Conservation (phyloP, 768 basidiomycete genomes). For the Boletus eberwhitei region DNA sequence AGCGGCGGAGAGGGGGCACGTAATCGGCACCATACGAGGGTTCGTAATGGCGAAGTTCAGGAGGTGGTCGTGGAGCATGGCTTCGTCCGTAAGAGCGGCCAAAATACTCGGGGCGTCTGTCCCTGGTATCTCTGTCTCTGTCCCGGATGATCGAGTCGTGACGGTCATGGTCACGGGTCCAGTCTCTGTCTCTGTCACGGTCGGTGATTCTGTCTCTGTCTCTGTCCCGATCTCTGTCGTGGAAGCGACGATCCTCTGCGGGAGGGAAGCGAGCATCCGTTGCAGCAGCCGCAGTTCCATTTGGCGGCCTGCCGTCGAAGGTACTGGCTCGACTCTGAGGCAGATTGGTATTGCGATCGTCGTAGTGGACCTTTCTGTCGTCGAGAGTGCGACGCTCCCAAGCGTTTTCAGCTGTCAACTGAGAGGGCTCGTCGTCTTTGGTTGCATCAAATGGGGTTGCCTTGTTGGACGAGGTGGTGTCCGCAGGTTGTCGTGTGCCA, state of each 20-base stretch:
- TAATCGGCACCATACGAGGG: constrained; percentile 37
- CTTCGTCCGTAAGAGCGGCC: constrained; percentile 39
- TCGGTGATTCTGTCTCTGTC: constrained; percentile 33
- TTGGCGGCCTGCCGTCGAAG: constrained; percentile 11
- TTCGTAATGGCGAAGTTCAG: constrained; percentile 49
- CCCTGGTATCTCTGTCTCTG: constrained; percentile 32
- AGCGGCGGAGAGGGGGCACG: constrained; percentile 33
- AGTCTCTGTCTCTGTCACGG: constrained; percentile 31
- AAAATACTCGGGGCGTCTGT: constrained; percentile 38
- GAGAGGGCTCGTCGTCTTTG: constrained; percentile 32
- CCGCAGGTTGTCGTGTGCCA: constrained; percentile 21
- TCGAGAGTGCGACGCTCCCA: constrained; percentile 32
- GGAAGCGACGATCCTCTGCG: constrained; percentile 30
- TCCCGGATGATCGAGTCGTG: constrained; percentile 25
- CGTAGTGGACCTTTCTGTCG: constrained; percentile 28
- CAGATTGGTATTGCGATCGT: constrained; percentile 24
- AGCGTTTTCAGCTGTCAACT: constrained; percentile 18
- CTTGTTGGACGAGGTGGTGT: constrained; percentile 24
- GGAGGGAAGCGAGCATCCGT: constrained; percentile 14
- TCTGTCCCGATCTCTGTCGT: constrained; percentile 36
- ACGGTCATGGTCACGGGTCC: constrained; percentile 37
- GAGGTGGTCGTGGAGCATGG: constrained; percentile 41
- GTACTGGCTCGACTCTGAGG: constrained; percentile 6
- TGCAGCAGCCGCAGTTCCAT: constrained; percentile 2
- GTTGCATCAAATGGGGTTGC: constrained; percentile 14